phyloP scores from a whole-genome alignment of 768 basidiomycete genomes.

The Amanita inopinata region DNA sequence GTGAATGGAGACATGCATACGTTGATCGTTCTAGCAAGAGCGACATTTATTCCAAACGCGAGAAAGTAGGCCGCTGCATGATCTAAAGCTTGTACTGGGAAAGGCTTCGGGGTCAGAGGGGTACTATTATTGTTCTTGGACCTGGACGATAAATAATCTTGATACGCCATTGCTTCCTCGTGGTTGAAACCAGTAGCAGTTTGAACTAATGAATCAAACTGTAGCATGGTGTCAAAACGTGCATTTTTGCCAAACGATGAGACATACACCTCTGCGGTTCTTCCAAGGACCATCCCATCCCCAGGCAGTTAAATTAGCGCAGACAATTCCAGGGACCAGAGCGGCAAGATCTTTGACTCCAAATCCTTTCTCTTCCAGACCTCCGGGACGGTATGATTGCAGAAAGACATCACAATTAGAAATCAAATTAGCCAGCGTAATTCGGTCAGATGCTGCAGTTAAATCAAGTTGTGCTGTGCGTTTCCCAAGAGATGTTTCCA shows the following conservation, averaged over 20 bases:
- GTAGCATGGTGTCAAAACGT: not conserved
- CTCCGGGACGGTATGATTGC: constrained; percentile 50
- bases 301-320: constrained; percentile 45
- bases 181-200: constrained; percentile 50
- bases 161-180: constrained; percentile 44
- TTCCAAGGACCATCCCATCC: constrained; percentile 52
- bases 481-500: constrained; percentile 55
- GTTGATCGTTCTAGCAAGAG: constrained; percentile 40
- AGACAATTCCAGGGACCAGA: constrained; percentile 37
- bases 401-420: constrained; percentile 46
- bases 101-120: constrained; percentile 14
- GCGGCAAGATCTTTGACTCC: constrained; percentile 28
- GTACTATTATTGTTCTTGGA: not conserved
- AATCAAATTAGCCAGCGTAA: constrained; percentile 26
- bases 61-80: constrained; percentile 51
- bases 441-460: constrained; percentile 19
- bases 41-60: constrained; percentile 48
- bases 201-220: constrained; percentile 62
- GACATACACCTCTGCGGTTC: constrained; percentile 38
- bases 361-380: constrained; percentile 38
- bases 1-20: constrained; percentile 19
- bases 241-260: not conserved
- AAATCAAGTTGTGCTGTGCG: constrained; percentile 54
- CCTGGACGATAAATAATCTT: constrained; percentile 15
- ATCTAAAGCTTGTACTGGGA: constrained; percentile 53